Evolutionary conservation across 2,329 filamentous ascomycete genomes (phyloP).

Genomic region (Penicillium sp.): DNA sequence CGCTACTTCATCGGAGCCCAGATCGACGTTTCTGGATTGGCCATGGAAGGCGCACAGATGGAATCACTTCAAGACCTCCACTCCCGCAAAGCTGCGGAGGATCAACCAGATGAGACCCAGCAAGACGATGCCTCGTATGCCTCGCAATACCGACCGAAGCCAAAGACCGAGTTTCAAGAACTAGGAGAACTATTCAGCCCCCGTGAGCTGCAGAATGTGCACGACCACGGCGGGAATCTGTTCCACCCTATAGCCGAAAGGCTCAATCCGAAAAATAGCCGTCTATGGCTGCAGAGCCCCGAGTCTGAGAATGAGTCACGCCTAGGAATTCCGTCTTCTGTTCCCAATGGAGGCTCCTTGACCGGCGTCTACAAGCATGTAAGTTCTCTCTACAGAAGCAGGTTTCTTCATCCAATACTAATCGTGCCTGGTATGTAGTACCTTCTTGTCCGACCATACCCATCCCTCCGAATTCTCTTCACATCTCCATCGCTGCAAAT

Average conservation of each 20-base stretch:
- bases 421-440: constrained; percentile 34
- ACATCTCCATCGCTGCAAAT: constrained; percentile 69
- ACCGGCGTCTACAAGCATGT: constrained; percentile 62
- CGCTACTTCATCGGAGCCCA: constrained; percentile 75
- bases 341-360: constrained; percentile 15
- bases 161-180: constrained; percentile 66
- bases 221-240: constrained; percentile 62
- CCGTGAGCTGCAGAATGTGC: constrained; percentile 67
- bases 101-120: background rate
- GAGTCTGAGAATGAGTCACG: constrained; percentile 15
- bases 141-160: constrained; percentile 22
- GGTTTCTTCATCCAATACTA: background rate
- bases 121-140: background rate
- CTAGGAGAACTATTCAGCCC: constrained; percentile 72
- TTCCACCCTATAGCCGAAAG: constrained; percentile 29
- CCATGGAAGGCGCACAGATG: constrained; percentile 68
- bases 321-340: background rate
- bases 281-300: constrained; percentile 18
- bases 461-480: constrained; percentile 69
- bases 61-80: constrained; percentile 61
- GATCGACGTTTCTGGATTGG: constrained; percentile 70
- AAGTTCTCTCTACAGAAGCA: constrained; percentile 30
- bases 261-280: constrained; percentile 11
- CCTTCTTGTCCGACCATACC: constrained; percentile 60
- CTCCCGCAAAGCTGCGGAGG: constrained; percentile 30